Evolutionary conservation across 2,329 filamentous ascomycete species (phyloP).

Genomic region (Phialophora expanda): DNA sequence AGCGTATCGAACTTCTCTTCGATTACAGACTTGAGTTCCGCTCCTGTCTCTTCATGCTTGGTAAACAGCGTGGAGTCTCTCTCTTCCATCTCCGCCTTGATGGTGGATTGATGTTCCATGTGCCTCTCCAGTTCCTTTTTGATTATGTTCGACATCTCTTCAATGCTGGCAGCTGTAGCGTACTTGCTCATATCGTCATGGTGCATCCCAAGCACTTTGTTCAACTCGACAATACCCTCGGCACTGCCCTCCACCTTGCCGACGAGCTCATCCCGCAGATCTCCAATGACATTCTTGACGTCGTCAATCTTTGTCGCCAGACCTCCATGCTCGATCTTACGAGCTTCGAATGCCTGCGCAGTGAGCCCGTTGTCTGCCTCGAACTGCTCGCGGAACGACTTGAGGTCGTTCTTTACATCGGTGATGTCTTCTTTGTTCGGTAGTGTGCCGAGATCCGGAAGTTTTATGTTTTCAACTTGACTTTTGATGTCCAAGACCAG

Average conservation of each 20-base stretch:
- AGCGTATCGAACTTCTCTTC: constrained; percentile 83
- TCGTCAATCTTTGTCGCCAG: constrained; percentile 79
- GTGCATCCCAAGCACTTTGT: constrained; percentile 68
- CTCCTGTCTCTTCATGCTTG: constrained; percentile 65
- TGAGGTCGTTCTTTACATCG: constrained; percentile 71
- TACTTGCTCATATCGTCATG: constrained; percentile 62
- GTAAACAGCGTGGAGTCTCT: constrained; percentile 60
- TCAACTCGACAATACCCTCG: constrained; percentile 62
- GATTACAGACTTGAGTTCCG: constrained; percentile 62
- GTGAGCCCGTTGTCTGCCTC: constrained; percentile 73
- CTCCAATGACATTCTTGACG: constrained; percentile 76
- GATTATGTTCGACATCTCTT: constrained; percentile 74
- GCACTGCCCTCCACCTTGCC: constrained; percentile 77
- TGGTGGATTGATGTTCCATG: constrained; percentile 75
- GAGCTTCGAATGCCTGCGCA: constrained; percentile 79
- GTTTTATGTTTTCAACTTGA: constrained; percentile 73
- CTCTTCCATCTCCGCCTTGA: constrained; percentile 77
- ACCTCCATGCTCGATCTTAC: constrained; percentile 79
- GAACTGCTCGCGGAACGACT: constrained; percentile 71
- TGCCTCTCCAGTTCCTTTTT: constrained; percentile 87
- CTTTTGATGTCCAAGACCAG: constrained; percentile 85
- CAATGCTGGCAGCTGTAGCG: constrained; percentile 64
- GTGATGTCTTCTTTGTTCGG: constrained; percentile 78
- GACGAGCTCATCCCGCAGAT: constrained; percentile 77
- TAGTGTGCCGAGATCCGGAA: constrained; percentile 72